Conservation (phyloP, 106 monocot species). For the Phalaenopsis aphrodite region DNA sequence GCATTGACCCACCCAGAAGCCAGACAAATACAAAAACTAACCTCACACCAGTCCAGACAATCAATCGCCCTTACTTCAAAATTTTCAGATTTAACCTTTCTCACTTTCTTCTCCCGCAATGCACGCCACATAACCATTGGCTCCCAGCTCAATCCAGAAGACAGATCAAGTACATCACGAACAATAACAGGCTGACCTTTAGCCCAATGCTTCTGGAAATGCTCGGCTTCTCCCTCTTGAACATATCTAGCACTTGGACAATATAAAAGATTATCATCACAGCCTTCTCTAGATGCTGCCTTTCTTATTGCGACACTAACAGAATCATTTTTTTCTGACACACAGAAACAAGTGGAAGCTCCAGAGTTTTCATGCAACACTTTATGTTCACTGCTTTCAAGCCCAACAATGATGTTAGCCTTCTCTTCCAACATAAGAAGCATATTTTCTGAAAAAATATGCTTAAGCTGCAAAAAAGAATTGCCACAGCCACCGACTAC, state of each 20-base stretch:
- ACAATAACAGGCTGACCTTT: slow-evolving; percentile 63
- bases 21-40: slow-evolving; percentile 3
- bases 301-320: slow-evolving; percentile 9
- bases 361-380: slow-evolving; percentile 1
- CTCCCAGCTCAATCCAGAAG: slow-evolving; percentile 67
- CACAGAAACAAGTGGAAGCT: slow-evolving; percentile 32
- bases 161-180: slow-evolving; percentile 33
- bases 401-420: slow-evolving; percentile 20
- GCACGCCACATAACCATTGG: slow-evolving; percentile 84
- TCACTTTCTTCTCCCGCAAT: slow-evolving; percentile 39
- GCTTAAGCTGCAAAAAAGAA: slow-evolving; percentile 26
- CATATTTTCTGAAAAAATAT: slow-evolving; percentile 27
- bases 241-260: slow-evolving; percentile 37
- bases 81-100: slow-evolving; percentile 19
- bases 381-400: background rate
- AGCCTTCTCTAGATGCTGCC: slow-evolving; percentile 35
- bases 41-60: slow-evolving; percentile 15
- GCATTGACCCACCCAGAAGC: background rate
- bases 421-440: slow-evolving; percentile 27
- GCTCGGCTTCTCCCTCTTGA: slow-evolving; percentile 30
- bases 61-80: slow-evolving; percentile 17
- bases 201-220: slow-evolving; percentile 68
- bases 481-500: slow-evolving; percentile 13
- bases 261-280: slow-evolving; percentile 51
- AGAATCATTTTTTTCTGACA: slow-evolving; percentile 14